Conservation (phyloP, 2,329 filamentous ascomycete species). For the Zarea fungicola region DNA sequence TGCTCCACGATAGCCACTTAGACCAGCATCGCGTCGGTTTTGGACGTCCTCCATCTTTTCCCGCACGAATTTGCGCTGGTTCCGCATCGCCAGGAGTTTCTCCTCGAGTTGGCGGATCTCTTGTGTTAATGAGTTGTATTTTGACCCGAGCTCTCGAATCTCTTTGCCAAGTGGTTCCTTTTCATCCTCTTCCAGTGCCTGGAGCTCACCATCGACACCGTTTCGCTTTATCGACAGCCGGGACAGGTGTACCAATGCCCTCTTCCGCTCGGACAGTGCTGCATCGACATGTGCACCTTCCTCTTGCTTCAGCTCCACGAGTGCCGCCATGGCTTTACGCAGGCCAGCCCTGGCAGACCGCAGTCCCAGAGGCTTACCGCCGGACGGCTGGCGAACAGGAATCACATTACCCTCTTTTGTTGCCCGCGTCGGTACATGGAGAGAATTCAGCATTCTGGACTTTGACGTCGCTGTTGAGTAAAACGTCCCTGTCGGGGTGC, state of each 20-base stretch:
- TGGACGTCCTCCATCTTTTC: slow-evolving; percentile 56
- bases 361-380: slow-evolving; percentile 48
- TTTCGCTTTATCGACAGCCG: slow-evolving; percentile 45
- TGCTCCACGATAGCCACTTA: slow-evolving; percentile 66
- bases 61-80: slow-evolving; percentile 53
- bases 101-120: slow-evolving; percentile 64
- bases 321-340: slow-evolving; percentile 54
- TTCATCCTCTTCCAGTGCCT: slow-evolving; percentile 48
- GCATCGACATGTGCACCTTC: slow-evolving; percentile 57
- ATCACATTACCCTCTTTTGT: slow-evolving; percentile 45
- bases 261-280: slow-evolving; percentile 51
- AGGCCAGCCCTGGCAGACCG: slow-evolving; percentile 61
- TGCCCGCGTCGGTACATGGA: slow-evolving; percentile 37
- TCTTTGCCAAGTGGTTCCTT: slow-evolving; percentile 56
- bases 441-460: slow-evolving; percentile 34
- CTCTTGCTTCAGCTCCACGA: slow-evolving; percentile 62
- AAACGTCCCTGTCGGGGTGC: slow-evolving; percentile 35
- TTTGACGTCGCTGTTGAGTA: slow-evolving; percentile 35
- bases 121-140: slow-evolving; percentile 47
- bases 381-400: slow-evolving; percentile 54
- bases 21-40: slow-evolving; percentile 63
- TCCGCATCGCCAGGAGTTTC: slow-evolving; percentile 56
- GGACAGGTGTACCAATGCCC: slow-evolving; percentile 53
- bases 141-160: slow-evolving; percentile 53
- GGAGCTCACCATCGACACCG: slow-evolving; percentile 47